Evolutionary conservation across 2,329 filamentous ascomycete species (phyloP), one percentile per base, ranked within the genome.

Genomic region (Exophiala aquamarina): DNA sequence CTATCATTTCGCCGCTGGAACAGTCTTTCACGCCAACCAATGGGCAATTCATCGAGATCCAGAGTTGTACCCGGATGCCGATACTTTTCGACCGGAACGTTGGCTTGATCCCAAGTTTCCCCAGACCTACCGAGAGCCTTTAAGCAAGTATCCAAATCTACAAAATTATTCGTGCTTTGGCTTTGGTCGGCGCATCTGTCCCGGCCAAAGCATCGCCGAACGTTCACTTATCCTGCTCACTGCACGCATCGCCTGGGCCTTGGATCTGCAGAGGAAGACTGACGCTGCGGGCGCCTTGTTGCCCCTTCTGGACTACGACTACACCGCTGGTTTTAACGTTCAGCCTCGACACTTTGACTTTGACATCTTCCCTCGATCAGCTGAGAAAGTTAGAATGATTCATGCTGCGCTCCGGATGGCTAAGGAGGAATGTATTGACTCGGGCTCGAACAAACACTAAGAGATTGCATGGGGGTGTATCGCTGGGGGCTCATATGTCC

Each of bases 11-110:
- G 64, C 68, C 5, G 75, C 74, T 57, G 74, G 74, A 11, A 69
- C 67, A 2, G 61, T 65, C 15, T 63, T 71, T 19, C 59, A 70
- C 7, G 63, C 68, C 0, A 59, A 70, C 5, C 67, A 70, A 47
- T 71, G 67, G 69, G 17, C 75, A 20, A 77, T 80, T 54, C 70
- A 77, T 23, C 73, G 76, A 20, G 76, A 79, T 44, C 71, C 74
- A 7, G 61, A 62, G 2, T 67, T 73, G 29, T 81, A 76, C 57
- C 76, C 76, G 2, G 70, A 74, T 39, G 70, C 73, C 1, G 71
- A 76, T 34, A 64, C 65, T 18, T 81, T 78, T 64, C 72, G 74
- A 26, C 77, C 78, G 3, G 70, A 75, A 20, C 71, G 77, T 38
- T 81, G 77, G 77, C 61, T 76, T 9, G 67, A 77, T 26, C 67